Base-by-base conservation (phyloP, 306 rosid species). In the Potentilla sterilis region DNA sequence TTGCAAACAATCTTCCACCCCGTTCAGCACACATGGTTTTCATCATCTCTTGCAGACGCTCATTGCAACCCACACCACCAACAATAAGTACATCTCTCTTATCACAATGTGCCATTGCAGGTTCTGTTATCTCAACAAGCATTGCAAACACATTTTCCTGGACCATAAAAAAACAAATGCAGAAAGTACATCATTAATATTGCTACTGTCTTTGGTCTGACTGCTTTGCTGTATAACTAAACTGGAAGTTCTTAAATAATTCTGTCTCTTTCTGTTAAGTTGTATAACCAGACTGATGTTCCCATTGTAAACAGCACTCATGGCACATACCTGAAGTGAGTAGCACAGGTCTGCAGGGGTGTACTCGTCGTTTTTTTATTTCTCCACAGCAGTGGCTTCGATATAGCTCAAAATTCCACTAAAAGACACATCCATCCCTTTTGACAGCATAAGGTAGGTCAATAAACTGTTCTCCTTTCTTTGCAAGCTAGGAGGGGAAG, bases 51-150 rank as follows among this genome's bases (percentile, higher is more conserved):
- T 94, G 97, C 85, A 94, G 73, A 40, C 96, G 89, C 76, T 87
- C 91, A 4, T 93, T 93, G 88, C 98, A 93, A 44, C 97, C 97
- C 4, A 93, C 98, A 46, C 98, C 98, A 16, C 98, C 97, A 51
- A 91, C 98, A 57, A 93, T 91, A 64, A 93, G 98, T 73, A 93
- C 90, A 82, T 91, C 98, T 79, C 90, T 89, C 41, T 64, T 81
- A 85, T 93, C 98, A 73, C 97, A 93, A 57, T 91, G 98, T 70
- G 98, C 98, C 98, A 91, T 93, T 59, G 97, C 98, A 18, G 96
- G 85, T 73, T 93, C 97, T 2, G 98, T 93, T 43, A 93, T 91
- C 92, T 93, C 97, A 80, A 91, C 98, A 71, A 93, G 92, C 98
- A 93, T 93, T 51, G 98, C 97, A 76, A 85, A 93, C 74, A 91